phyloP scores from a whole-genome alignment of 1,284 basidiomycete genomes.

The Marasmius fiardii region DNA sequence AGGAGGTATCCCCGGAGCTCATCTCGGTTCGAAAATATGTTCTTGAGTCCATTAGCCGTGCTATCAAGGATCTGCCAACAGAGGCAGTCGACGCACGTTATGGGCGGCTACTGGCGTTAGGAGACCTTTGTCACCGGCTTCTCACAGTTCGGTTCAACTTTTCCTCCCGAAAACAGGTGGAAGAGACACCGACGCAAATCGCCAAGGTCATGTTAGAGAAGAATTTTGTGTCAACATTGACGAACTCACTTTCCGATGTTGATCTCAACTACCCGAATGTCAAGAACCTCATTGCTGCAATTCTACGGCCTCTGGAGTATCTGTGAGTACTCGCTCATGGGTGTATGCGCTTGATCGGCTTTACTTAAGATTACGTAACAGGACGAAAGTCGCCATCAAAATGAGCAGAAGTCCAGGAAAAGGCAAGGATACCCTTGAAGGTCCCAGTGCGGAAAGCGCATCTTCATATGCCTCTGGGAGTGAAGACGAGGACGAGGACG shows the following conservation, averaged over 20 bases:
- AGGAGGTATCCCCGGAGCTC: conserved; percentile 77
- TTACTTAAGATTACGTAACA: conserved; percentile 27
- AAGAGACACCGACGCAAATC: conserved; percentile 86
- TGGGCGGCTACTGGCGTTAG: conserved; percentile 84
- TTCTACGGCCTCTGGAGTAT: conserved; percentile 88
- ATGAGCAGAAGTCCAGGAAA: conserved; percentile 86
- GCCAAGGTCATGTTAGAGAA: conserved; percentile 99
- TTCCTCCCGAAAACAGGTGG: conserved; percentile 58
- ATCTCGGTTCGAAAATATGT: conserved; percentile 87
- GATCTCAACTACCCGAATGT: conserved; percentile 97
- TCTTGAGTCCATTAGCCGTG: conserved; percentile 83
- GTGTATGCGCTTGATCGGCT: background rate
- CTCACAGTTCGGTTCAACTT: conserved; percentile 75
- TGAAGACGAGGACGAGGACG: conserved; percentile 55
- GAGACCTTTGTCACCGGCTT: conserved; percentile 87
- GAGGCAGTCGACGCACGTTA: conserved; percentile 81
- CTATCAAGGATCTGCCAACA: conserved; percentile 79
- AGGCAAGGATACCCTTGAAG: conserved; percentile 51
- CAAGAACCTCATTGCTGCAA: conserved; percentile 78
- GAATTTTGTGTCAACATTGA: conserved; percentile 90
- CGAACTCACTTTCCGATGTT: conserved; percentile 86
- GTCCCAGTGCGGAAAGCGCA: conserved; percentile 51
- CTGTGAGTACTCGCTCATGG: conserved; percentile 52
- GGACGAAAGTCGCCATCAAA: conserved; percentile 95
- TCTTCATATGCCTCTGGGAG: conserved; percentile 63